Evolutionary conservation across 2,329 filamentous ascomycete species (phyloP).

Genomic region (Fusarium citri): DNA sequence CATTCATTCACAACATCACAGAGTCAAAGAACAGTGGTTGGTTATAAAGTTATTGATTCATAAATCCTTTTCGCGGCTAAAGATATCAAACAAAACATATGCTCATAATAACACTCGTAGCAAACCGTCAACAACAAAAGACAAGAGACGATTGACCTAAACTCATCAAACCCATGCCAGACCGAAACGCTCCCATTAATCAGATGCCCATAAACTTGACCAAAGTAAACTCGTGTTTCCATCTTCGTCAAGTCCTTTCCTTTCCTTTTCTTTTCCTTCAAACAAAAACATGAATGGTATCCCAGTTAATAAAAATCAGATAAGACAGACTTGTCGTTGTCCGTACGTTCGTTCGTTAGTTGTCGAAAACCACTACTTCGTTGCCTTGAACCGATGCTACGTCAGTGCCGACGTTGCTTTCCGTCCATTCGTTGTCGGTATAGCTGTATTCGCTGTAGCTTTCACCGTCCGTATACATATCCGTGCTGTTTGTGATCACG

Average conservation of each 20-base stretch:
- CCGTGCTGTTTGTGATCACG: constrained; percentile 57
- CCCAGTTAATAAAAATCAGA: constrained; percentile 15
- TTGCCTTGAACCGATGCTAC: constrained; percentile 46
- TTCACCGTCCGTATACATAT: constrained; percentile 53
- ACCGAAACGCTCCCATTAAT: constrained; percentile 24
- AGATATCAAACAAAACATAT: constrained; percentile 14
- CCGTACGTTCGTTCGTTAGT: constrained; percentile 24
- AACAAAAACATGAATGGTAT: constrained; percentile 29
- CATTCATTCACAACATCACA: background rate
- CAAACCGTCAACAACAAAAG: constrained; percentile 5
- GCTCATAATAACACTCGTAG: constrained; percentile 8
- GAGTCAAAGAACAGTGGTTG: background rate
- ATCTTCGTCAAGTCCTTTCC: background rate
- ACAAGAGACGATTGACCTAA: constrained; percentile 1
- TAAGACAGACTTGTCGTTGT: constrained; percentile 16
- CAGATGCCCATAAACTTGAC: constrained; percentile 12
- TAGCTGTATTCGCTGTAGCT: constrained; percentile 56
- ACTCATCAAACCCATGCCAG: constrained; percentile 21
- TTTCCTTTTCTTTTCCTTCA: background rate
- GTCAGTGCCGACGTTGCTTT: constrained; percentile 53
- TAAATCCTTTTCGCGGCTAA: constrained; percentile 21
- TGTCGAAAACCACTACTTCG: constrained; percentile 53
- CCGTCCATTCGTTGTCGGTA: constrained; percentile 62
- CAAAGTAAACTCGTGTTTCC: constrained; percentile 11
- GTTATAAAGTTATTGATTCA: constrained; percentile 15